phyloP scores from a whole-genome alignment of 495 filamentous ascomycete species.

The Cercophora scortea region DNA sequence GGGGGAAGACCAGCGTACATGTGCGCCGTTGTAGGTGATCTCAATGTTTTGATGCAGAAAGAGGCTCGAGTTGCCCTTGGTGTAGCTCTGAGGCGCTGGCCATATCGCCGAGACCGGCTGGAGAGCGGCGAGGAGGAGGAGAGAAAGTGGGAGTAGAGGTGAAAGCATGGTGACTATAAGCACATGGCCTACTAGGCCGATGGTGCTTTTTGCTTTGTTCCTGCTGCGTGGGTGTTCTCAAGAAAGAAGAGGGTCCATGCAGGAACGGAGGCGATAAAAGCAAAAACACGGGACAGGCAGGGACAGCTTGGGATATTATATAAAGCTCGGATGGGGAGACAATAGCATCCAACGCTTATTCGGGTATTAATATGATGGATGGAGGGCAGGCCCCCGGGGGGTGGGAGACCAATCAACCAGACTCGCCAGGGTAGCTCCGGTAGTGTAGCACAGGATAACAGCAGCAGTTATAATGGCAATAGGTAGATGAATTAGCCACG shows the following conservation, averaged over 20 bases:
- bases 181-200: not conserved
- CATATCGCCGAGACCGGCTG: conserved; percentile 43
- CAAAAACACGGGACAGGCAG: not conserved
- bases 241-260: too few species aligned
- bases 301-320: not conserved
- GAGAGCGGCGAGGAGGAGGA: conserved; percentile 26
- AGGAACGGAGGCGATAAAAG: not conserved
- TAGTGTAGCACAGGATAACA: not conserved
- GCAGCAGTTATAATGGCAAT: not conserved
- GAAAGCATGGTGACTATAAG: conserved; percentile 18
- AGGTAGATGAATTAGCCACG: not conserved
- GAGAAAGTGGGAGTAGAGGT: conserved; percentile 22
- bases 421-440: not conserved
- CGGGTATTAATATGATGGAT: not conserved
- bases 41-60: conserved; percentile 47
- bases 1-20: conserved; percentile 35
- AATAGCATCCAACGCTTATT: not conserved
- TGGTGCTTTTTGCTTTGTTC: not conserved
- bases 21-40: conserved; percentile 49
- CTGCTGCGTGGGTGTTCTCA: too few species aligned
- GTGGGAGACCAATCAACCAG: not conserved
- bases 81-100: conserved; percentile 48
- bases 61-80: conserved; percentile 43
- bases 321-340: not conserved
- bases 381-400: conserved; percentile 1